A percentile compares a stretch with the other conserved stretches of the same genome.
Conservation (phyloP, 2,329 filamentous ascomycete genomes). For the Hypoxylon sp. region DNA sequence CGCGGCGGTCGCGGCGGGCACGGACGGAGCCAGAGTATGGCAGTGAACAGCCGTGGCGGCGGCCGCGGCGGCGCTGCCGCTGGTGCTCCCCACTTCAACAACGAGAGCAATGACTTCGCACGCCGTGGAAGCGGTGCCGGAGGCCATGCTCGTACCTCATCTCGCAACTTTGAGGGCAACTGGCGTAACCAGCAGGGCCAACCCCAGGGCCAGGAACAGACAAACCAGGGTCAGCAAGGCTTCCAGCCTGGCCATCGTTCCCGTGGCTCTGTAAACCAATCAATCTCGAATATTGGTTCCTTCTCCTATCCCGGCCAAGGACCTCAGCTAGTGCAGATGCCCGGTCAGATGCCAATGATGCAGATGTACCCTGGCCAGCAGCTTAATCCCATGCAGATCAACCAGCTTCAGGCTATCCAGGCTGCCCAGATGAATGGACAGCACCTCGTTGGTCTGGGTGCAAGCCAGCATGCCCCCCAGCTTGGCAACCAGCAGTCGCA, state of each 20-base stretch:
- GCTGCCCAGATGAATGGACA: slow-evolving; percentile 84
- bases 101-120: slow-evolving; percentile 68
- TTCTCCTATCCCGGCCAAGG: slow-evolving; percentile 94
- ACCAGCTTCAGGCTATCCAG: slow-evolving; percentile 91
- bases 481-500: slow-evolving; percentile 73
- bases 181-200: slow-evolving; percentile 81
- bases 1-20: slow-evolving; percentile 66
- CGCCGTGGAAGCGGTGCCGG: slow-evolving; percentile 72
- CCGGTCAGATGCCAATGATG: slow-evolving; percentile 83
- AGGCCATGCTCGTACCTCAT: slow-evolving; percentile 82
- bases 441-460: slow-evolving; percentile 71
- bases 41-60: slow-evolving; percentile 74
- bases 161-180: slow-evolving; percentile 96
- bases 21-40: slow-evolving; percentile 91
- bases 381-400: slow-evolving; percentile 85
- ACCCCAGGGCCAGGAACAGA: slow-evolving; percentile 72
- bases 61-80: slow-evolving; percentile 68
- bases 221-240: slow-evolving; percentile 63
- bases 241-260: slow-evolving; percentile 94
- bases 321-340: slow-evolving; percentile 85
- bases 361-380: slow-evolving; percentile 87
- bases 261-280: slow-evolving; percentile 85
- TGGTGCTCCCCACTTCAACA: slow-evolving; percentile 60
- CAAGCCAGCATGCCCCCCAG: slow-evolving; percentile 76
- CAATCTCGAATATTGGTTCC: slow-evolving; percentile 80